Base-by-base conservation (phyloP, 106 monocot genomes). In the Apostasia shenzhenica region DNA sequence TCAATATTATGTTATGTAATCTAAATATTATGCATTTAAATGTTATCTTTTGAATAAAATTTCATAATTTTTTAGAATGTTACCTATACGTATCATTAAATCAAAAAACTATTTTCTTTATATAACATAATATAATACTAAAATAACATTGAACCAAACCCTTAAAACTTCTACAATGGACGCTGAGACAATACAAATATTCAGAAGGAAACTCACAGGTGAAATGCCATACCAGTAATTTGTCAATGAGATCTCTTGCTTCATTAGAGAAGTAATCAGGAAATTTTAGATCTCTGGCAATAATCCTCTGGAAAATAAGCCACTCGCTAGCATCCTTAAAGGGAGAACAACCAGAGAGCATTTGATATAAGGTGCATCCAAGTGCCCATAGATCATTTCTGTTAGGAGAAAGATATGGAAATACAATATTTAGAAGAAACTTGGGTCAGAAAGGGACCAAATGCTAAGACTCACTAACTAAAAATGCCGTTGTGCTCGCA, bases 371-470 rank as follows among this genome's bases (percentile, higher is more conserved):
- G 66, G 99, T 99, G 77, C 99, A 99, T 14, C 99, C 99, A 58
- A 99, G 85, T 6, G 99, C 99, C 99, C 99, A 99, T 44, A 99
- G 58, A 54, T 99, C 93, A 79, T 90, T 99, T 77, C 99, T 99
- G 89, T 70, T 69, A 72, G 41, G 72, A 76, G 7, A 57, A 57
- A 71, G 6, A 55, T 8, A 76, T 37, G 67, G 55, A 38, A 45
- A 46, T 68, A 61, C 1, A 67, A 48, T 14, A 47, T 65, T 65
- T 48, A 49, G 48, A n/a, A 65, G 14, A 43, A 48, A 65, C 7
- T 45, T 46, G 43, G 1, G 10, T n/a, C 45, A n/a, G 45, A 0
- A 26, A 62, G 13, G 45, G 13, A n/a, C n/a, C 10, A 62, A 62
- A 62, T 13, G 44, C 62, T 45, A 45, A 42, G 26, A 26, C 26